Conservation (phyloP, 2,329 filamentous ascomycete species). For the Elsinoe necatrix region DNA sequence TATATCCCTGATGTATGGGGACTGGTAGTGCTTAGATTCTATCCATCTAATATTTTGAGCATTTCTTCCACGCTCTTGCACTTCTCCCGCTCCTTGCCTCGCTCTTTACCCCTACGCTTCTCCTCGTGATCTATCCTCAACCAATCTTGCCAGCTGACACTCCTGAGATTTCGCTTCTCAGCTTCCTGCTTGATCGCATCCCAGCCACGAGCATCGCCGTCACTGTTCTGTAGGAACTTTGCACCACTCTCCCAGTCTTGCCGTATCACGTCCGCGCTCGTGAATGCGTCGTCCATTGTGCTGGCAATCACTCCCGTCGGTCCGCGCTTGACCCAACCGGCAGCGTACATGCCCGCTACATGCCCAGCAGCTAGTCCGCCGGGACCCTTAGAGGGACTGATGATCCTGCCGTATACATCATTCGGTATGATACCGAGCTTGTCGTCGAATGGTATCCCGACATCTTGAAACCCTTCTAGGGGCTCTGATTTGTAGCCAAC, state of each 20-base stretch:
- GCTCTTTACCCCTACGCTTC: slow-evolving; percentile 52
- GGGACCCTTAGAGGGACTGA: slow-evolving; percentile 35
- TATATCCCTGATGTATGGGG: not conserved
- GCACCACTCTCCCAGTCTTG: slow-evolving; percentile 58
- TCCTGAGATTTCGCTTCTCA: slow-evolving; percentile 46
- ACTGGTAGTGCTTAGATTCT: slow-evolving; percentile 12
- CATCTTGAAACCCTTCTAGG: slow-evolving; percentile 62
- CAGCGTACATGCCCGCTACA: slow-evolving; percentile 74
- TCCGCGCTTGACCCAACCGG: slow-evolving; percentile 92
- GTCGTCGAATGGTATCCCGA: slow-evolving; percentile 71
- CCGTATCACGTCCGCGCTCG: slow-evolving; percentile 73
- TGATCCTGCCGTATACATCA: slow-evolving; percentile 68
- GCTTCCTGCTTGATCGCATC: slow-evolving; percentile 60
- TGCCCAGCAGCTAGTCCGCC: slow-evolving; percentile 38
- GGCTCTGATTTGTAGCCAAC: slow-evolving; percentile 85
- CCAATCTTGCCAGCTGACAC: slow-evolving; percentile 82
- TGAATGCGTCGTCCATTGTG: slow-evolving; percentile 92
- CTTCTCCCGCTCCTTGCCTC: slow-evolving; percentile 72
- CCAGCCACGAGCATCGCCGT: slow-evolving; percentile 56
- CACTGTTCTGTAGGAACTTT: slow-evolving; percentile 41
- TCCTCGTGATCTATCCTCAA: slow-evolving; percentile 74
- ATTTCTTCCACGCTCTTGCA: slow-evolving; percentile 50
- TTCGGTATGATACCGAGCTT: slow-evolving; percentile 70
- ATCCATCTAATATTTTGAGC: slow-evolving; percentile 40
- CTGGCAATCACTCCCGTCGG: slow-evolving; percentile 93